A percentile compares a stretch with the other conserved stretches of the same genome.
Conservation (phyloP, 2,329 filamentous ascomycete species). For the Fusarium kyushuense region DNA sequence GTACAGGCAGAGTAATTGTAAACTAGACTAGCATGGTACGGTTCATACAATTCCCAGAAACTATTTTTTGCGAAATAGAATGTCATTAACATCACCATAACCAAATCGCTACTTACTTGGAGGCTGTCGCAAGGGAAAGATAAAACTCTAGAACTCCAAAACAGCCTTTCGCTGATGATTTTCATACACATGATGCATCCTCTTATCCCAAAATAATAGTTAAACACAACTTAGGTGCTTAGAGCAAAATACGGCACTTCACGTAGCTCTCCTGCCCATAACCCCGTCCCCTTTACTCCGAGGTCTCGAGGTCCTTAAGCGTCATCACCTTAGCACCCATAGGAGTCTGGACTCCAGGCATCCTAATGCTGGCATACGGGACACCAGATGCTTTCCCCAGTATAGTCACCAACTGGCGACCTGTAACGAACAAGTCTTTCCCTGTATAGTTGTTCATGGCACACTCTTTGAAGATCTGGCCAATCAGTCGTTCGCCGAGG, state of each 20-base stretch:
- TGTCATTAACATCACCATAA: constrained; percentile 32
- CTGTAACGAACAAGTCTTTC: constrained; percentile 45
- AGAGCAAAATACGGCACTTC: neutral
- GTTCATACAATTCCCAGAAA: neutral
- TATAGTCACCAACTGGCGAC: constrained; percentile 49
- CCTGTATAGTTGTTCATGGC: constrained; percentile 51
- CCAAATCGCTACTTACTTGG: constrained; percentile 15
- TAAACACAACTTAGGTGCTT: neutral
- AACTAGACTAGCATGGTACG: neutral
- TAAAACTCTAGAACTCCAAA: constrained; percentile 42
- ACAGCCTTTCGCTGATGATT: constrained; percentile 30
- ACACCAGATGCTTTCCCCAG: constrained; percentile 47
- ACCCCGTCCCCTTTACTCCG: constrained; percentile 40
- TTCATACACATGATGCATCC: constrained; percentile 23
- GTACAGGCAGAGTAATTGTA: neutral
- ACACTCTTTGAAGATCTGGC: constrained; percentile 53
- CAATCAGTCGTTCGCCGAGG: constrained; percentile 64
- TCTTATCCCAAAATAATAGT: constrained; percentile 1
- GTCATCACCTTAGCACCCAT: constrained; percentile 52
- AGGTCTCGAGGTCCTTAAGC: constrained; percentile 49
- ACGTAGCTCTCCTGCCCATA: neutral
- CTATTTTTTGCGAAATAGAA: neutral
- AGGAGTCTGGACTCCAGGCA: constrained; percentile 43
- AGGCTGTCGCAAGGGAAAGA: constrained; percentile 11
- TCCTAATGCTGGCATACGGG: constrained; percentile 42